phyloP scores from a whole-genome alignment of 2,329 filamentous ascomycete species.

The Seiridium unicorne region DNA sequence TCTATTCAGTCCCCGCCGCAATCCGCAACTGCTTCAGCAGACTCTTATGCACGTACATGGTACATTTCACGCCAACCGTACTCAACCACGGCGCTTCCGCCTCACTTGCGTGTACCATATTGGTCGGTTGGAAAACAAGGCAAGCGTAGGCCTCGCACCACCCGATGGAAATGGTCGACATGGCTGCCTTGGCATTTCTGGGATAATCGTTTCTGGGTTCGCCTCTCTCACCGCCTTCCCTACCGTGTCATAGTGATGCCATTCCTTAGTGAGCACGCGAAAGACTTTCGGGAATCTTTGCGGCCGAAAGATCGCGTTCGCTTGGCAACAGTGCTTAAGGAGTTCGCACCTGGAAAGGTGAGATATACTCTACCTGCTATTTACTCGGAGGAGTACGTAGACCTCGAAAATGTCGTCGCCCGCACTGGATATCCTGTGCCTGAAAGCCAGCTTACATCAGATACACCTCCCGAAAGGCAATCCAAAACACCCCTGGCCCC shows the following conservation, averaged over 20 bases:
- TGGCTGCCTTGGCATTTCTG: slow-evolving; percentile 41
- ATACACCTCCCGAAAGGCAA: not conserved
- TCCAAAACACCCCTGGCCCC: slow-evolving; percentile 7
- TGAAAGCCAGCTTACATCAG: not conserved
- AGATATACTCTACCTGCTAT: slow-evolving; percentile 55
- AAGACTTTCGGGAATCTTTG: slow-evolving; percentile 47
- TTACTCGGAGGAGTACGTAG: slow-evolving; percentile 41
- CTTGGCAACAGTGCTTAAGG: slow-evolving; percentile 43
- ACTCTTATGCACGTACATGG: slow-evolving; percentile 32
- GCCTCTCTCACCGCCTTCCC: slow-evolving; percentile 41
- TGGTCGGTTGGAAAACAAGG: slow-evolving; percentile 11
- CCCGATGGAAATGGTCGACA: slow-evolving; percentile 23
- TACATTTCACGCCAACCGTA: slow-evolving; percentile 47
- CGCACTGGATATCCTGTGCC: slow-evolving; percentile 17
- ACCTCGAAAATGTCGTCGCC: slow-evolving; percentile 14
- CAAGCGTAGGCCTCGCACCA: not conserved
- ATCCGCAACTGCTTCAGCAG: slow-evolving; percentile 5
- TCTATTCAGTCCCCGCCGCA: slow-evolving; percentile 27
- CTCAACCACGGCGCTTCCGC: slow-evolving; percentile 34
- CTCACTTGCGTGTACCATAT: slow-evolving; percentile 19
- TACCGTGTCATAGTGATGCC: slow-evolving; percentile 43
- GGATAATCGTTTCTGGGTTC: slow-evolving; percentile 64
- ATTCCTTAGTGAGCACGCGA: slow-evolving; percentile 40
- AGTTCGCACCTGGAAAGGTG: slow-evolving; percentile 53
- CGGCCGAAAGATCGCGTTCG: slow-evolving; percentile 24